Conservation (phyloP, 129 eudicot species). For the Ambrosia trifida region DNA sequence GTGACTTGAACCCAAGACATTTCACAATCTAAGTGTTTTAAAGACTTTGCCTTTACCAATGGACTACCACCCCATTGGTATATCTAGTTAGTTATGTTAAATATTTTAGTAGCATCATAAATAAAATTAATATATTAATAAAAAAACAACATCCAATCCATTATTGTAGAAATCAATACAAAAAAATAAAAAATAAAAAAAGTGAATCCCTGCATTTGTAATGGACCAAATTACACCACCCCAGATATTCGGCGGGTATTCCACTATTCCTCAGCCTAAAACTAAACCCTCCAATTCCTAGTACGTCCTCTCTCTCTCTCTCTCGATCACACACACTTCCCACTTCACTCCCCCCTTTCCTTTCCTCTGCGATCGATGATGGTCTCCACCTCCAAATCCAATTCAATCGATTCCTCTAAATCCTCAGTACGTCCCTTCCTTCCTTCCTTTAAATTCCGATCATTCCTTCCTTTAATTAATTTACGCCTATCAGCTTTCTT, state of each 20-base stretch:
- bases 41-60: no score
- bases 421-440: constrained; percentile 28
- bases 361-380: constrained; percentile 24
- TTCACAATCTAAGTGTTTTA: no score
- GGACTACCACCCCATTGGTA: no score
- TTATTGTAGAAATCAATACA: not conserved
- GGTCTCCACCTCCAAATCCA: constrained; percentile 32
- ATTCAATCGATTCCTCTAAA: constrained; percentile 36
- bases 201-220: not conserved
- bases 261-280: constrained; percentile 16
- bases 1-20: no score
- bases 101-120: no score
- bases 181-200: not conserved
- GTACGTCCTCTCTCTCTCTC: not conserved
- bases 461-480: not conserved
- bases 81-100: no score
- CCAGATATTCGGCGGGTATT: constrained; percentile 25
- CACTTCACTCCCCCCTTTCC: not conserved
- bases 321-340: not conserved
- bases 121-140: no score
- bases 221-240: not conserved
- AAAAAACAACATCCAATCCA: not conserved
- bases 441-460: not conserved
- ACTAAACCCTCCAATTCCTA: not conserved
- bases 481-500: not conserved